These are phyloP conservation scores for Curvularia sp. DNA, from an alignment of 2,329 filamentous ascomycete genomes.

Conservation along the genomic window DNA sequence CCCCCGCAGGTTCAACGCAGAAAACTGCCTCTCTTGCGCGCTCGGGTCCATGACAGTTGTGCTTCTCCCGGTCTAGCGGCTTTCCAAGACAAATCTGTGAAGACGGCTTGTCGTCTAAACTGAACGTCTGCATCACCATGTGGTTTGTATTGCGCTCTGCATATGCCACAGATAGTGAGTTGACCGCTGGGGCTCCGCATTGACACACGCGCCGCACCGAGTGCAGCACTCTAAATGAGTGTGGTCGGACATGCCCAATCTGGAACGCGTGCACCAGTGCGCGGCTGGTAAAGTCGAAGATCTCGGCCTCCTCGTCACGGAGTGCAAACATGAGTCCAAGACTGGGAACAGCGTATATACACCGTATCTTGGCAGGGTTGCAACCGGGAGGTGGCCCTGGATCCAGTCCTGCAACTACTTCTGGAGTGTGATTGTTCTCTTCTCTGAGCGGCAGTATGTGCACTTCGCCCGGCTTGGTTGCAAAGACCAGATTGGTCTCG, in stretches of 20 bases:
- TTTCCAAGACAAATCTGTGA: slow-evolving; percentile 64
- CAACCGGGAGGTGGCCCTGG: slow-evolving; percentile 45
- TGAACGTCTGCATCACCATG: slow-evolving; percentile 70
- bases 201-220: slow-evolving; percentile 59
- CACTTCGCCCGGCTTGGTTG: slow-evolving; percentile 45
- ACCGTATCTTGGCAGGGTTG: slow-evolving; percentile 58
- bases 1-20: slow-evolving; percentile 67
- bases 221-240: slow-evolving; percentile 67
- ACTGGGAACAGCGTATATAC: slow-evolving; percentile 65
- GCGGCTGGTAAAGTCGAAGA: slow-evolving; percentile 66
- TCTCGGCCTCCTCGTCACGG: slow-evolving; percentile 62
- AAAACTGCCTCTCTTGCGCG: slow-evolving; percentile 59
- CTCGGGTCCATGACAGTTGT: slow-evolving; percentile 46
- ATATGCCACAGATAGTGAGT: slow-evolving; percentile 70
- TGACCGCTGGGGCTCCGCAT: slow-evolving; percentile 64
- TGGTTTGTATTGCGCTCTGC: slow-evolving; percentile 65
- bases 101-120: slow-evolving; percentile 60
- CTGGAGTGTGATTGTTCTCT: slow-evolving; percentile 36
- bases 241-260: slow-evolving; percentile 64
- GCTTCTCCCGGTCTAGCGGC: slow-evolving; percentile 40
- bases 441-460: slow-evolving; percentile 41
- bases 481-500: slow-evolving; percentile 41
- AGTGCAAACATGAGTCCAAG: slow-evolving; percentile 68
- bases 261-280: slow-evolving; percentile 67
- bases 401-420: slow-evolving; percentile 45